phyloP scores from a whole-genome alignment of 805 yeast genomes.

The Yueomyces sp. region DNA sequence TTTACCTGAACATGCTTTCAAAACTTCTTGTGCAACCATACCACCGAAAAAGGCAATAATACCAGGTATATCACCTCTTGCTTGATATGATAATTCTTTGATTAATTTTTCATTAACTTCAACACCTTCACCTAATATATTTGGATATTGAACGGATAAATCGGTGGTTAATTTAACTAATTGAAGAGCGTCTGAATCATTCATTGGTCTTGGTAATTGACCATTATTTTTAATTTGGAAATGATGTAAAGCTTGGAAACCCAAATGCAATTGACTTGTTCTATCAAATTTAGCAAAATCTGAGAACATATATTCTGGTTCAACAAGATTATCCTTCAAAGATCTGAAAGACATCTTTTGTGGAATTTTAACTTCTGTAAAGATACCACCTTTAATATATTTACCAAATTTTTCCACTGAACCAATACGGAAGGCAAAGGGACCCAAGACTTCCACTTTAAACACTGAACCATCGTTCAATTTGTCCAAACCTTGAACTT shows the following conservation, averaged over 20 bases:
- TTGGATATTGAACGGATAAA: slow-evolving; percentile 38
- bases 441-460: slow-evolving; percentile 80
- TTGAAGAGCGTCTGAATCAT: slow-evolving; percentile 62
- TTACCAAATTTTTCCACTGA: slow-evolving; percentile 41
- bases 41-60: slow-evolving; percentile 88
- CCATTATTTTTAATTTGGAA: slow-evolving; percentile 54
- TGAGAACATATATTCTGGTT: slow-evolving; percentile 68
- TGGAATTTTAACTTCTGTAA: slow-evolving; percentile 88
- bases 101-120: slow-evolving; percentile 52
- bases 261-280: slow-evolving; percentile 81
- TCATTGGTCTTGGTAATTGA: slow-evolving; percentile 61
- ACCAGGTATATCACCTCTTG: slow-evolving; percentile 87
- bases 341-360: slow-evolving; percentile 45
- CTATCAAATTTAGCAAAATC: slow-evolving; percentile 94
- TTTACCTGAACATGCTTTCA: slow-evolving; percentile 91
- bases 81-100: slow-evolving; percentile 65
- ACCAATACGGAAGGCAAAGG: slow-evolving; percentile 77
- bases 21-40: slow-evolving; percentile 87
- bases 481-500: slow-evolving; percentile 65
- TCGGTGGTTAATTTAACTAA: slow-evolving; percentile 45
- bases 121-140: slow-evolving; percentile 40
- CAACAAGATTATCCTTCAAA: slow-evolving; percentile 46
- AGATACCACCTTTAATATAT: slow-evolving; percentile 75
- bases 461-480: slow-evolving; percentile 62
- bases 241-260: slow-evolving; percentile 76